Evolutionary conservation across 495 filamentous ascomycete genomes (phyloP), one percentile per base, ranked within the genome.

Genomic region (Corynascus novoguineensis): DNA sequence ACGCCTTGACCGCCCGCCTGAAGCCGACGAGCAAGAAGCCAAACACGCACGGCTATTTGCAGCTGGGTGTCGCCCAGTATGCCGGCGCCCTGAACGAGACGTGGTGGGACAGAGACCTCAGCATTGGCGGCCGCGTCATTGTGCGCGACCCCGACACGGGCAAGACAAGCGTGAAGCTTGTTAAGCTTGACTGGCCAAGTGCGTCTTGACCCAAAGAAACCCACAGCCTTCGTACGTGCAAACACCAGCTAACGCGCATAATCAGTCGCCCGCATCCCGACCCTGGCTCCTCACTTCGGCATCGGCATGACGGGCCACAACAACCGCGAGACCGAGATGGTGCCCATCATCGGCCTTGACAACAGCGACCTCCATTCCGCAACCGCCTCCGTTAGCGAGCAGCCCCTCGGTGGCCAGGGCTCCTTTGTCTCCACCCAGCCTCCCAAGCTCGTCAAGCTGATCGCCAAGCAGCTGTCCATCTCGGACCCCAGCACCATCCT

Each of bases 71-170:
- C 29, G 93, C 93, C 4, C 93, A 88, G 0, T 98, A 97, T 67
- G 93, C 90, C 11, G 91, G 93, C 32, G 89, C 75, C 21, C 71
- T 97, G 51, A 90, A 92, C 60, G 74, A 73, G 51, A 96, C 92
- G 2, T 96, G 92, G 92, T 96, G 89, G 90, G 92, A 96, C 74
- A 80, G 92, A 15, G 93, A 98, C 73, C 79, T 98, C 38, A 85
- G 87, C 47, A 86, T 97, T 61, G 93, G 89, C 47, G 93, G 93
- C 10, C 80, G 89, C 38, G 92, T 98, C 8, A 76, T 97, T 32
- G 84, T 97, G 22, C 86, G 85, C 62, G 83, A 95, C 57, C 66
- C 77, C 4, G 64, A 77, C 3, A 82, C 80, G 3, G 89, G 88
- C 58, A 96, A 92, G 79, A 87, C 95, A 28, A 80, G 84, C 47